These are phyloP conservation scores for Eucalyptus decipiens DNA, from an alignment of 345 rosid genomes.

Conservation along the genomic window DNA sequence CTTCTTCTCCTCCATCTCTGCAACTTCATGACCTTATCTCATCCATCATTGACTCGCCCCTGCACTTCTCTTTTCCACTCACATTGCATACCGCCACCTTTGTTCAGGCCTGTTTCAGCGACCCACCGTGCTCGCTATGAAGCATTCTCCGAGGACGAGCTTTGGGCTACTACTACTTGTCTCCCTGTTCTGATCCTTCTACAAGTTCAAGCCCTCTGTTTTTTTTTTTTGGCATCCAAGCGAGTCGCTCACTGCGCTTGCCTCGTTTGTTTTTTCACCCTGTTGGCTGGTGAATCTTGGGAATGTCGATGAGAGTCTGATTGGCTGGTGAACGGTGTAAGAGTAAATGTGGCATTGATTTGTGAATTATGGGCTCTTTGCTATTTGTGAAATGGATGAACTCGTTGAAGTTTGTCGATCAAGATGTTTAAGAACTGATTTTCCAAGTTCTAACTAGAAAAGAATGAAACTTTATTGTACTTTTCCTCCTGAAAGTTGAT, in stretches of 20 bases:
- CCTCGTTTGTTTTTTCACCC: neutral
- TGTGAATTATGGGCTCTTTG: neutral
- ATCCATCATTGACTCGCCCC: neutral
- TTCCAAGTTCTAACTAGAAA: neutral
- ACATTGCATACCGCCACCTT: neutral
- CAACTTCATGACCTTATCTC: neutral
- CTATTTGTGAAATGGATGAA: neutral
- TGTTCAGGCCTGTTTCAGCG: constrained; percentile 10
- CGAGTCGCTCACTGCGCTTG: constrained; percentile 12
- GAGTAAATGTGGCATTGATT: neutral
- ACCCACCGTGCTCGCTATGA: constrained; percentile 17
- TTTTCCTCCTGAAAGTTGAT: neutral
- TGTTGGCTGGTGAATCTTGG: neutral
- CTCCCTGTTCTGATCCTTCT: constrained; percentile 68
- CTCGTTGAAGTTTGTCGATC: neutral
- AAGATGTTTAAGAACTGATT: neutral
- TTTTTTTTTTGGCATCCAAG: constrained; percentile 43
- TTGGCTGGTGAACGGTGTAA: neutral
- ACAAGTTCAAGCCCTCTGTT: constrained; percentile 23
- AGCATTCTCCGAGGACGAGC: constrained; percentile 58
- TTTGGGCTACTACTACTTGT: constrained; percentile 63
- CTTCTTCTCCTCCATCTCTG: neutral
- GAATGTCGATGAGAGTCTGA: neutral
- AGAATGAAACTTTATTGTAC: neutral
- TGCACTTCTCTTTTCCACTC: neutral